A percentile compares a stretch with the other conserved stretches of the same genome.
Conservation (phyloP, 2,329 filamentous ascomycete genomes). For the Colletotrichum lupini region DNA sequence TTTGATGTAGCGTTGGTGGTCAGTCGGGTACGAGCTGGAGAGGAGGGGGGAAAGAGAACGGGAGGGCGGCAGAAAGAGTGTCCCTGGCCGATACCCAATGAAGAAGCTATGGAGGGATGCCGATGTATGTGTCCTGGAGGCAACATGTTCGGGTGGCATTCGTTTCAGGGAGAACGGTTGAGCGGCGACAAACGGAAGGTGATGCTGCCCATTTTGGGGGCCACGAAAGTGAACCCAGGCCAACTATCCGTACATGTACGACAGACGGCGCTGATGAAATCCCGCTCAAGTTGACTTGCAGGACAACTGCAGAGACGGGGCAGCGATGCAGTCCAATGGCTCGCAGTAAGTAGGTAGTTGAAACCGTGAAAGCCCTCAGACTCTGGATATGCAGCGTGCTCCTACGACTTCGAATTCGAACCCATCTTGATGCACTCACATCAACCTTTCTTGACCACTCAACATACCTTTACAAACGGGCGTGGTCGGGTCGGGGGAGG, state of each 20-base stretch:
- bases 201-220: not conserved
- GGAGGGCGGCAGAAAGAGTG: not conserved
- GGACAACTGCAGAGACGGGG: not conserved
- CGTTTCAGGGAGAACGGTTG: not conserved
- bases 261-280: not conserved
- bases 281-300: conserved; percentile 7
- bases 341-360: not conserved
- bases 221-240: not conserved
- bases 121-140: too few species aligned
- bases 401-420: too few species aligned
- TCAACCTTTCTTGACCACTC: not conserved
- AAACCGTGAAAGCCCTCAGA: not conserved
- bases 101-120: not conserved
- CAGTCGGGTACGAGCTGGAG: not conserved
- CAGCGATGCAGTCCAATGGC: not conserved
- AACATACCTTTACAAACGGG: not conserved
- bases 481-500: not conserved
- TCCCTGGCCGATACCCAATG: not conserved
- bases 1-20: not conserved
- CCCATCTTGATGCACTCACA: too few species aligned
- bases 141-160: not conserved
- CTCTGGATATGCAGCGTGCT: not conserved
- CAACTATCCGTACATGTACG: not conserved
- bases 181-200: not conserved
- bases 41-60: not conserved